Base-by-base conservation (phyloP, 495 filamentous ascomycete genomes). In the Chaetomium tenue region DNA sequence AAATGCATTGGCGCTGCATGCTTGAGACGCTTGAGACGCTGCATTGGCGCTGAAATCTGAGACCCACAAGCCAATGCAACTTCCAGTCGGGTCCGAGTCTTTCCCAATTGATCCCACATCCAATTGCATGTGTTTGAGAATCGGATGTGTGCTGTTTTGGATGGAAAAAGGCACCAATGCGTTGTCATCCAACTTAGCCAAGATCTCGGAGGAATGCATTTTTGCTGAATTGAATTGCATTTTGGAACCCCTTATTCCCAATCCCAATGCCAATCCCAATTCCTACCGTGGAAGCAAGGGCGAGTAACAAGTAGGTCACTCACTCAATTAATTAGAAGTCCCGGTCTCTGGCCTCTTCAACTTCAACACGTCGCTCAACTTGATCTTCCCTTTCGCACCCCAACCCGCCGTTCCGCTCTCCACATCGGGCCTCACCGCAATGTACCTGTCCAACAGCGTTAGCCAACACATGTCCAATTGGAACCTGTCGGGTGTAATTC, bases 361-460 rank as follows among this genome's bases (percentile, higher is more conserved):
- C 22, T 80, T 81, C 37, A 93, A 75, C 20, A 96, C 89, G 58
- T 88, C 82, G 11, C 73, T 72, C 11, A 96, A 71, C 69, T 78
- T 86, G 18, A 94, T 81, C 51, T 78, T 76, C 18, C 89, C 89
- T 72, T 92, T 92, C 23, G 88, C 88, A 16, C 91, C 91, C 91
- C 91, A 93, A 3, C 91, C 91, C 46, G 81, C 84, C 55, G 82
- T 84, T 1, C 91, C 91, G 54, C 77, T 75, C 61, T 89, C 86
- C 3, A 94, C 88, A 0, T 87, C 85, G 0, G 91, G 91, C 56
- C 91, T 77, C 9, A 92, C 88, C 28, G 80, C 81, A 2, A 88
- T 76, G 73, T 95, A 95, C 44, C 44, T 47, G n/a, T 18, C n/a
- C 44, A 47, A 47, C n/a, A 47, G n/a, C 15, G 44, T 47, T 20